Evolutionary conservation across 2,329 filamentous ascomycete genomes (phyloP).

Genomic region (Juglanconis juglandina): DNA sequence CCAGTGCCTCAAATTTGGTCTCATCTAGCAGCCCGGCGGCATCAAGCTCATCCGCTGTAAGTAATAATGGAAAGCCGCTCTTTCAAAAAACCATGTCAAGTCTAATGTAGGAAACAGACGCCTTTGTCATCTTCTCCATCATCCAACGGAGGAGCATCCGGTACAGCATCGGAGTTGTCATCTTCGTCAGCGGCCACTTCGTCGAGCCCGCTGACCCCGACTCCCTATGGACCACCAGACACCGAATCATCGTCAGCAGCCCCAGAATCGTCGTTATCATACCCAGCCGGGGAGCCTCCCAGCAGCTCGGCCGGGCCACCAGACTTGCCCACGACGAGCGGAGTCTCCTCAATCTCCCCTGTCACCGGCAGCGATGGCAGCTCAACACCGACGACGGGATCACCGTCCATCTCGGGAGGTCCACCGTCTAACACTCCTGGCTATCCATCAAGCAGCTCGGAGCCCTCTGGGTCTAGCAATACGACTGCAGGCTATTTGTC

Average conservation of each 20-base stretch:
- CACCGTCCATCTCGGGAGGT: background rate
- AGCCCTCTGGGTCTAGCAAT: background rate
- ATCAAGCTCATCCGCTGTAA: slow-evolving; percentile 4
- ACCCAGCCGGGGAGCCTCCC: background rate
- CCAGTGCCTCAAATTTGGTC: background rate
- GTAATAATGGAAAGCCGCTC: background rate
- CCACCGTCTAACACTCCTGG: background rate
- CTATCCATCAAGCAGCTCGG: background rate
- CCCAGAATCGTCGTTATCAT: background rate
- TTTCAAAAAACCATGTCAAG: background rate
- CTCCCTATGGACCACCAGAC: background rate
- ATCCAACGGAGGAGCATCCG: background rate
- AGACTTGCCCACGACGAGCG: background rate
- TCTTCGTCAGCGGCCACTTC: background rate
- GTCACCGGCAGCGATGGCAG: background rate
- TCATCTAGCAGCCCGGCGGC: background rate
- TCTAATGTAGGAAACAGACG: background rate
- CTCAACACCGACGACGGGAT: background rate
- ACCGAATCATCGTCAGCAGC: background rate
- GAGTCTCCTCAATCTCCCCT: background rate
- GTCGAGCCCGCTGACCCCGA: background rate
- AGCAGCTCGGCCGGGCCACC: background rate
- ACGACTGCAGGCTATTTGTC: background rate
- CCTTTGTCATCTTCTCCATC: background rate
- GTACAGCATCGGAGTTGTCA: background rate